Evolutionary conservation across 1,284 basidiomycete genomes (phyloP).

Genomic region (Rhodotorula sp.): DNA sequence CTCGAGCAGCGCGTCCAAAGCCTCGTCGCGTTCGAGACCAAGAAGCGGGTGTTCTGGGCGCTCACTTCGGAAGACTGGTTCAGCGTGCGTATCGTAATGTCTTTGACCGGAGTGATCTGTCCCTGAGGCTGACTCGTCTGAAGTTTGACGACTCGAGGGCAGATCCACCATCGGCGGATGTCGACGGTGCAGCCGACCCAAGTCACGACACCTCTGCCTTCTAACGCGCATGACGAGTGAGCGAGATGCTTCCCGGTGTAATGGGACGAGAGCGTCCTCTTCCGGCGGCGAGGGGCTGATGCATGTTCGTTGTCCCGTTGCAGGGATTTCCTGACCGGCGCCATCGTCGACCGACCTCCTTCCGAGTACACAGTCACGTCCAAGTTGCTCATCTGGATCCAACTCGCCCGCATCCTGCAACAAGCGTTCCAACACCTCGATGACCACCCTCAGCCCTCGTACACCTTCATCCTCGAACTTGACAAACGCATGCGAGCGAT

Average conservation of each 20-base stretch:
- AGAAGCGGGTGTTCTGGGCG: constrained; percentile 27
- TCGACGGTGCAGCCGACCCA: constrained; percentile 21
- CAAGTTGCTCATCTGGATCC: constrained; percentile 15
- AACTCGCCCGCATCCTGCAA: constrained; percentile 21
- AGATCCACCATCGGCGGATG: constrained; percentile 9
- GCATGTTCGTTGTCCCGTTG: neutral
- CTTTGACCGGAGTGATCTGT: neutral
- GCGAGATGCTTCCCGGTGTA: neutral
- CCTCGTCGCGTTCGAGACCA: constrained; percentile 19
- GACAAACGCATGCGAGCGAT: constrained; percentile 12
- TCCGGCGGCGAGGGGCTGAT: neutral
- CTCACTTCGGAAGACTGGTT: constrained; percentile 27
- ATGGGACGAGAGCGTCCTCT: neutral
- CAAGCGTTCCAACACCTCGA: constrained; percentile 22
- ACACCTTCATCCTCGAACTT: constrained; percentile 19
- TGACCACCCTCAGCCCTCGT: constrained; percentile 11
- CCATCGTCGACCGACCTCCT: constrained; percentile 7
- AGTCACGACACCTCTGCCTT: constrained; percentile 27
- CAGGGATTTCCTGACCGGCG: constrained; percentile 23
- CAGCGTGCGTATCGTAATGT: neutral
- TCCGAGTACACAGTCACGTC: constrained; percentile 22
- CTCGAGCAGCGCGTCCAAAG: neutral
- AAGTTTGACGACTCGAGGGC: neutral
- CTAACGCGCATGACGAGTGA: constrained; percentile 24
- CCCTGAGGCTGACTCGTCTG: no score